Conservation (phyloP, 106 monocot genomes). For the Apostasia ramifera region DNA sequence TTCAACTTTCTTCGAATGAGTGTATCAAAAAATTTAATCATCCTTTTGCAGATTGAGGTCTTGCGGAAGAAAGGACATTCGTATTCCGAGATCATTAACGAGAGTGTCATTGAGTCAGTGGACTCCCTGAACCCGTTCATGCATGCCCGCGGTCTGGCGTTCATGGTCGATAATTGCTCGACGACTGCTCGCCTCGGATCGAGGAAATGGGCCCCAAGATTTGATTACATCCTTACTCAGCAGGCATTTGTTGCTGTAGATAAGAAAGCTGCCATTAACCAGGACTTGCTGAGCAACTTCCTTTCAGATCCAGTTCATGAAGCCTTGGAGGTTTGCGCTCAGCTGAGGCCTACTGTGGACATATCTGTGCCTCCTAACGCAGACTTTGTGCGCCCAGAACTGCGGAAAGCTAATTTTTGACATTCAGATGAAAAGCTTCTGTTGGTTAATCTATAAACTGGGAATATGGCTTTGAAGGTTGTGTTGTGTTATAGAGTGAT, state of each 20-base stretch:
- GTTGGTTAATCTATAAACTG: too few relatives aligned
- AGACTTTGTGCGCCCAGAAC: slow-evolving; percentile 88
- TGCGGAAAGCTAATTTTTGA: slow-evolving; percentile 24
- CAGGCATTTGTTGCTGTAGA: slow-evolving; percentile 76
- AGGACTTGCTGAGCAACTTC: slow-evolving; percentile 86
- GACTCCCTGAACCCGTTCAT: slow-evolving; percentile 73
- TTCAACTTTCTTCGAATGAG: too few relatives aligned
- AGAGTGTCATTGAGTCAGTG: slow-evolving; percentile 63
- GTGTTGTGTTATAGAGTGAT: too few relatives aligned
- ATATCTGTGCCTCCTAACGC: slow-evolving; percentile 59
- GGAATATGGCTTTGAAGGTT: too few relatives aligned
- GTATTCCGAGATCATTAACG: slow-evolving; percentile 83
- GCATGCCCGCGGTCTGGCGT: slow-evolving; percentile 65
- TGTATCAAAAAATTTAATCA: background rate
- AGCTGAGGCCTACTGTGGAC: slow-evolving; percentile 84
- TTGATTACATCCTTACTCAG: slow-evolving; percentile 67
- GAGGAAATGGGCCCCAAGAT: slow-evolving; percentile 71
- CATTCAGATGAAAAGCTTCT: too few relatives aligned
- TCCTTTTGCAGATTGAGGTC: slow-evolving; percentile 56
- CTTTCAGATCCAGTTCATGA: slow-evolving; percentile 67
- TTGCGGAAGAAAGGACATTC: slow-evolving; percentile 83
- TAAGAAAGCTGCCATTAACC: slow-evolving; percentile 47
- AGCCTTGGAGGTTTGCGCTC: slow-evolving; percentile 75
- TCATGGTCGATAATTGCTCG: slow-evolving; percentile 77
- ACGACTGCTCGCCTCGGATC: slow-evolving; percentile 58